Evolutionary conservation across 1,284 basidiomycete species (phyloP), one percentile per base, ranked within the genome.

Genomic region (Paramarasmius palmivorus): DNA sequence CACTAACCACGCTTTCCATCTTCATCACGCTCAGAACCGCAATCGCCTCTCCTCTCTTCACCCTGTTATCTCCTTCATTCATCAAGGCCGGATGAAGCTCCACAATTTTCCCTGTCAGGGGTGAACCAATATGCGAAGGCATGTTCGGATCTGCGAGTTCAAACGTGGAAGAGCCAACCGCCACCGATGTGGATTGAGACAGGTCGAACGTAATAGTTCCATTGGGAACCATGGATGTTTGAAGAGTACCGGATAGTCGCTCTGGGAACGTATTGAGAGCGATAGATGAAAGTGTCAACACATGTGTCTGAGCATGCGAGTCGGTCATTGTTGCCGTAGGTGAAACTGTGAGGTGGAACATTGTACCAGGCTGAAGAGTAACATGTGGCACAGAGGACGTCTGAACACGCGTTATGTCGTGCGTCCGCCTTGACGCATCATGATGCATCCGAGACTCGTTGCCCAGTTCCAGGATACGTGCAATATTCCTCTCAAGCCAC

Each of bases 11-110:
- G 50, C 61, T 74, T 57, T 76, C 74, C 72, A 76, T 76, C 65
- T 75, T 76, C 74, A 76, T 76, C 23, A 71, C 68, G 45, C 68
- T 73, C 35, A 76, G 48, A 8, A 72, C 64, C 9, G 70, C 59
- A 29, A 75, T 20, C 9, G 65, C 56, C 15, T 74, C 72, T 4
- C 73, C 73, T 52, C 65, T 68, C 41, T 56, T 64, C n/a, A 73
- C 62, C 14, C 39, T 32, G 26, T 39, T 23, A 8, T 57, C 53
- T 29, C 37, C 36, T 29, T 53, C 45, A 40, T 55, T 57, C 9
- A 57, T 39, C 40, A 74, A 57, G 1, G 70, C 68, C 6, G 68
- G 61, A 55, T 74, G 73, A 1, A 74, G 58, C 44, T 76, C 72
- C 3, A 74, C 68, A 25, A 75, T 64, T 59, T 74, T 76, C 14